Evolutionary conservation across 371 early-diverging fungal species (phyloP), one percentile per base, ranked within the genome.

Genomic region (Mucor ambiguus): DNA sequence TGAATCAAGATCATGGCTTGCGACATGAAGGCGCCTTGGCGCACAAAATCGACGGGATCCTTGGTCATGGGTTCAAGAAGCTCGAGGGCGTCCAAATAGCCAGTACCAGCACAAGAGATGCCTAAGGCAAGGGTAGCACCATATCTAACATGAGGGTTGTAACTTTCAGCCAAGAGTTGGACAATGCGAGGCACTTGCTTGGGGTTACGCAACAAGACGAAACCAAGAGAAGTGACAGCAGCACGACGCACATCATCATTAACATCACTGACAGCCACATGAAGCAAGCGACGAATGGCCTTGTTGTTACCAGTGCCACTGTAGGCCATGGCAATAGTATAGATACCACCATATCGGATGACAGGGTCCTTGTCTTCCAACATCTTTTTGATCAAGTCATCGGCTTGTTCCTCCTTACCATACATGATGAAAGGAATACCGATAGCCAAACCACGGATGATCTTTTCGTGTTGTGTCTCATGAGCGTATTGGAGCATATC

Each of bases 211-310:
- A 94, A 89, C 12, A 98, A 85, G 26, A 99, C 87, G 74, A 99
- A 96, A 32, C 99, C 99, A 32, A 99, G 89, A 4, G 96, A 92
- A 14, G 97, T 97, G 44, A 99, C 99, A 20, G 99, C 97, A 4
- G 96, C 96, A 57, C 99, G 92, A 61, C 99, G 93, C 5, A 99
- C 99, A 80, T 99, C 99, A 69, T 99, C 99, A 77, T 94, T 97
- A 54, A 96, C 96, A 79, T 99, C 99, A 62, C 93, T 94, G 22
- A 99, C 98, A 60, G 98, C 96, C 28, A 97, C 90, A 70, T 99
- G 98, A 57, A 99, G 91, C 61, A 96, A 87, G 26, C 90, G 88
- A 46, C 93, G 90, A 56, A 98, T 94, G 5, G 98, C 97, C 77
- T 92, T 91, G 85, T 99, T 97, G 81, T 91, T 96, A 46, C 96